Base-by-base conservation (phyloP, 2,329 filamentous ascomycete species). In the Cladosporium sp. region DNA sequence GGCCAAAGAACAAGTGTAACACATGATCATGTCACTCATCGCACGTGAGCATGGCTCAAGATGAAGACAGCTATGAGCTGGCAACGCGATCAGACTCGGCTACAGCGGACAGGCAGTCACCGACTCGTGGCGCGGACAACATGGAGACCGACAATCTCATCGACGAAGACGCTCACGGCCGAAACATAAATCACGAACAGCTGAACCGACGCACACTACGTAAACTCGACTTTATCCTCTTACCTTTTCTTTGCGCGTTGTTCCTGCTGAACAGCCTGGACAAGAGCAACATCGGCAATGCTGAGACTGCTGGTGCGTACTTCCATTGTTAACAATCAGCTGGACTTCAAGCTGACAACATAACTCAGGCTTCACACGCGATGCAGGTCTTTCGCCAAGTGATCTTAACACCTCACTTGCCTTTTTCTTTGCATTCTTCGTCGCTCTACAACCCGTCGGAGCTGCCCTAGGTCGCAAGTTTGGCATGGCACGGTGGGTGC, bases 361-460 rank as follows among this genome's bases (percentile, higher is more conserved):
- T 7, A 5, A 8, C 18, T 3, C 18, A 63, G 60, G 89, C 67
- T 88, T 87, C 72, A 87, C 85, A 0, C 73, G 75, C 48, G 84
- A 87, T 68, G 82, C 85, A 28, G 85, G 84, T 0, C 77, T 85
- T 1, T 75, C 75, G 3, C 79, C 80, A n/a, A 76, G 77, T 43
- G 85, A 86, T 69, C 73, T 88, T 63, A 87, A 87, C 69, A 80
- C 80, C 5, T 83, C 85, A 2, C 82, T 87, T 11, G 83, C 84
- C 25, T 79, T 83, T 61, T 87, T 87, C 79, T 88, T 85, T 71
- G 79, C 82, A 68, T 84, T 84, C 65, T 88, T 87, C 69, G 85
- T 88, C n/a, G 69, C 82, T 0, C 77, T 87, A 14, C 85, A 87
- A 68, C 85, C 85, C 0, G 74, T 84, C 0, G 85, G 84, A 3